These are phyloP conservation scores for Ophiostoma novo-ulmi DNA, from an alignment of 2,329 filamentous ascomycete genomes.

Conservation along the genomic window DNA sequence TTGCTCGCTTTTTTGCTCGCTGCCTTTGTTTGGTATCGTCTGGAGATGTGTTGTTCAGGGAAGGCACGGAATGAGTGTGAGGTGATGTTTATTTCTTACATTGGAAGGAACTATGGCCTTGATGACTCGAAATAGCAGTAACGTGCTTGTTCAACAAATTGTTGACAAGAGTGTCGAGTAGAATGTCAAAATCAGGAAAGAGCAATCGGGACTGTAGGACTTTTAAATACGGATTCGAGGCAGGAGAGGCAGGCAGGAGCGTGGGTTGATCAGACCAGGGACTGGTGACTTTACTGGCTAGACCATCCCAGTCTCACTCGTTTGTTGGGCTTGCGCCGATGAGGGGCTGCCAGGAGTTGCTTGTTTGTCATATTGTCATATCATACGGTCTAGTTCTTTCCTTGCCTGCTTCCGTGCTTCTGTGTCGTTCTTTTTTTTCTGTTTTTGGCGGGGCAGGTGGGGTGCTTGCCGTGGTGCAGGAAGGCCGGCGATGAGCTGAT, in stretches of 20 bases:
- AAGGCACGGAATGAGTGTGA: constrained; percentile 13
- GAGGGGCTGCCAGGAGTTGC: constrained; percentile 11
- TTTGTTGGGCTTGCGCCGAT: constrained; percentile 18
- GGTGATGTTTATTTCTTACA: not conserved
- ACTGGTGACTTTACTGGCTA: constrained; percentile 4
- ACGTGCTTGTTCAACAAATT: constrained; percentile 8
- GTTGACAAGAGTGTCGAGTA: constrained; percentile 6
- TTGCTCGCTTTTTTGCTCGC: constrained; percentile 24
- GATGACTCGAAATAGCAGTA: constrained; percentile 12
- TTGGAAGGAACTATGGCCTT: constrained; percentile 10
- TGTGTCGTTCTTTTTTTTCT: constrained; percentile 15
- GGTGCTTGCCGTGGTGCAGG: constrained; percentile 16
- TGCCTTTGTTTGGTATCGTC: constrained; percentile 2
- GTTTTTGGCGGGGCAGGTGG: constrained; percentile 22
- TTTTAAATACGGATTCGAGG: constrained; percentile 18
- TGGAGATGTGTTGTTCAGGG: not conserved
- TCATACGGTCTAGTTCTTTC: not conserved
- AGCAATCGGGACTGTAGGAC: constrained; percentile 8
- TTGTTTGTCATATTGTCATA: constrained; percentile 13
- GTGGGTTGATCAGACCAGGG: constrained; percentile 5
- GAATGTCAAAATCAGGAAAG: constrained; percentile 15
- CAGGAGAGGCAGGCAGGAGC: constrained; percentile 4
- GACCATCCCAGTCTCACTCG: not conserved
- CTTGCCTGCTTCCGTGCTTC: constrained; percentile 13
- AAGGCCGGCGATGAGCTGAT: constrained; percentile 16